A percentile compares a stretch with the other conserved stretches of the same genome.
Evolutionary conservation across 106 monocot species (phyloP).

Genomic region (Phalaenopsis equestris): DNA sequence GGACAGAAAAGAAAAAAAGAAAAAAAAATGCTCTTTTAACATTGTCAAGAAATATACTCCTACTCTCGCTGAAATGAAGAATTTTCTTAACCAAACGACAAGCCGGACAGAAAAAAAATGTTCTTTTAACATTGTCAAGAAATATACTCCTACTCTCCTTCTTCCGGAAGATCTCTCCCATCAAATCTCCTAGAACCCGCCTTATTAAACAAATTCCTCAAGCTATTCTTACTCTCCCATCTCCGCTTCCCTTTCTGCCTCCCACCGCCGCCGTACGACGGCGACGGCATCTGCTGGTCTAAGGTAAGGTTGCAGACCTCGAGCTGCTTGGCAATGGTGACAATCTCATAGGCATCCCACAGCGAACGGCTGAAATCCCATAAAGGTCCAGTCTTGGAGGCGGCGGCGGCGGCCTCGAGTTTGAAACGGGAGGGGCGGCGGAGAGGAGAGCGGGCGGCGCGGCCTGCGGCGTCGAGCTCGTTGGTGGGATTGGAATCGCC

Average conservation of each 20-base stretch:
- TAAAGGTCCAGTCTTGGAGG: neutral
- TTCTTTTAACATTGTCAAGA: too few species aligned
- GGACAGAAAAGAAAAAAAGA: too few species aligned
- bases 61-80: too few species aligned
- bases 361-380: slow-evolving; percentile 63
- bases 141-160: too few species aligned
- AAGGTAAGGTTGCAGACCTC: slow-evolving; percentile 29
- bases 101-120: too few species aligned
- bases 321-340: slow-evolving; percentile 41
- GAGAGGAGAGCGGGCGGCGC: neutral
- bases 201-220: slow-evolving; percentile 40
- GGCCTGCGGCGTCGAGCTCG: slow-evolving; percentile 23
- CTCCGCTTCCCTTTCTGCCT: neutral
- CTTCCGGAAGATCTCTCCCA: too few species aligned
- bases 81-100: too few species aligned
- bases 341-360: slow-evolving; percentile 72
- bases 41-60: too few species aligned
- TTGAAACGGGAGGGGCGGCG: slow-evolving; percentile 35
- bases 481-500: slow-evolving; percentile 27
- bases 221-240: slow-evolving; percentile 43
- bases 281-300: slow-evolving; percentile 6
- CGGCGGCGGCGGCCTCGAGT: slow-evolving; percentile 24
- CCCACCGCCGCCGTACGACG: neutral
- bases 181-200: slow-evolving; percentile 10
- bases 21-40: too few species aligned